These are phyloP conservation scores for Thoreauomyces humboldtii DNA, from an alignment of 192 early-diverging fungal genomes.

Conservation along the genomic window DNA sequence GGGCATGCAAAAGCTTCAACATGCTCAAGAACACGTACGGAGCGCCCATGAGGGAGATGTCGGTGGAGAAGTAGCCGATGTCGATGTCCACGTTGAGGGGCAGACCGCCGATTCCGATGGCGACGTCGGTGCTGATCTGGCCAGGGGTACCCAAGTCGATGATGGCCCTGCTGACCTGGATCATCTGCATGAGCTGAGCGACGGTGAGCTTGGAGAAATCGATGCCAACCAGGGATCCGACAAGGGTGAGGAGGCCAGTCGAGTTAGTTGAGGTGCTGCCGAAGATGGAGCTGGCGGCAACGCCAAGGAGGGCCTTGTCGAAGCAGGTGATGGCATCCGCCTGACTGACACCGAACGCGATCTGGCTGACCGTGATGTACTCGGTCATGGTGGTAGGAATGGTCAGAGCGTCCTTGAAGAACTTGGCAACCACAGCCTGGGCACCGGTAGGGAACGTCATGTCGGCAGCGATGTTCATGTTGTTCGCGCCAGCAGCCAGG, in stretches of 20 bases:
- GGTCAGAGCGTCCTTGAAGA: conserved; percentile 18
- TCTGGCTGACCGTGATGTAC: conserved; percentile 8
- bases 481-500: conserved; percentile 21
- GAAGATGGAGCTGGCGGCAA: conserved; percentile 5
- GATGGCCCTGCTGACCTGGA: conserved; percentile 2
- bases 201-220: conserved; percentile 10
- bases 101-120: conserved; percentile 7
- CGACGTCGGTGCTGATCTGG: conserved; percentile 11
- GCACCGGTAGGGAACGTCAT: conserved; percentile 13
- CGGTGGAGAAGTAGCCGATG: conserved; percentile 16
- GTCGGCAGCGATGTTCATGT: conserved; percentile 16
- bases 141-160: conserved; percentile 19
- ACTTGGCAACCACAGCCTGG: conserved; percentile 14
- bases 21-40: not conserved
- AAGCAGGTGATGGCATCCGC: conserved; percentile 21
- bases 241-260: not conserved
- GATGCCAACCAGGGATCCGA: conserved; percentile 14
- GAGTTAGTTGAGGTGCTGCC: too few relatives aligned
- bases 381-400: conserved; percentile 8
- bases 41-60: not conserved
- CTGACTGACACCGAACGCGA: conserved; percentile 27
- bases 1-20: not conserved
- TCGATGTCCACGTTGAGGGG: conserved; percentile 15
- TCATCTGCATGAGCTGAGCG: conserved; percentile 10
- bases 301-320: conserved; percentile 24